phyloP scores from a whole-genome alignment of 306 rosid species.

The Vicia villosa region DNA sequence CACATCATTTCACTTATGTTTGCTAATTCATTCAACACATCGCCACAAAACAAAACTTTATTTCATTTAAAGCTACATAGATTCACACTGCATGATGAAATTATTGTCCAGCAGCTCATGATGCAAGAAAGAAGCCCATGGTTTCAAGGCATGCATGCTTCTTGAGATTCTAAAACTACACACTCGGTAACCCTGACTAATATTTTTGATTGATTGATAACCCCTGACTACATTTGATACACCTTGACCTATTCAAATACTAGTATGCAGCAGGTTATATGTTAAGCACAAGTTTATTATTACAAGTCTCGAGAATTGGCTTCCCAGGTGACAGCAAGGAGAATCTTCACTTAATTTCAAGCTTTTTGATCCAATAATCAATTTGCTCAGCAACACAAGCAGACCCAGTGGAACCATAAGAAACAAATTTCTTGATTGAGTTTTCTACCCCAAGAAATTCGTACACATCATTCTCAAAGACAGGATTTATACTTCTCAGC shows the following conservation, averaged over 20 bases:
- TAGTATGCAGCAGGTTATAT: slow-evolving; percentile 8
- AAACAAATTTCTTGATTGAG: slow-evolving; percentile 71
- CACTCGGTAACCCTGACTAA: slow-evolving; percentile 12
- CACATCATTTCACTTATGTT: too few relatives aligned
- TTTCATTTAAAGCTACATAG: neutral
- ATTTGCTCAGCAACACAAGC: slow-evolving; percentile 80
- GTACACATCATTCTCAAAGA: slow-evolving; percentile 77
- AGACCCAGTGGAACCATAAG: slow-evolving; percentile 93
- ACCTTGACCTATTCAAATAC: slow-evolving; percentile 6
- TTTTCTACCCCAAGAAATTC: slow-evolving; percentile 89
- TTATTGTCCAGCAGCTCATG: slow-evolving; percentile 18
- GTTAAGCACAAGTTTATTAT: neutral
- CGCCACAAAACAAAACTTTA: too few relatives aligned
- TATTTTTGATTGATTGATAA: neutral
- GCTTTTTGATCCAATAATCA: slow-evolving; percentile 61
- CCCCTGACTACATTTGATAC: neutral
- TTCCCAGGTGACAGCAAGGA: neutral
- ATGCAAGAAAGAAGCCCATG: slow-evolving; percentile 20
- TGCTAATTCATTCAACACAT: too few relatives aligned
- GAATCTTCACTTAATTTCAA: slow-evolving; percentile 48
- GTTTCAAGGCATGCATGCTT: slow-evolving; percentile 6
- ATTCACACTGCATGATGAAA: neutral
- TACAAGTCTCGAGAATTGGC: neutral
- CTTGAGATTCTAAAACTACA: slow-evolving; percentile 17
- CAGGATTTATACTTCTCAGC: slow-evolving; percentile 58